Evolutionary conservation across 306 rosid genomes (phyloP).

Genomic region (Crataegus laevigata): DNA sequence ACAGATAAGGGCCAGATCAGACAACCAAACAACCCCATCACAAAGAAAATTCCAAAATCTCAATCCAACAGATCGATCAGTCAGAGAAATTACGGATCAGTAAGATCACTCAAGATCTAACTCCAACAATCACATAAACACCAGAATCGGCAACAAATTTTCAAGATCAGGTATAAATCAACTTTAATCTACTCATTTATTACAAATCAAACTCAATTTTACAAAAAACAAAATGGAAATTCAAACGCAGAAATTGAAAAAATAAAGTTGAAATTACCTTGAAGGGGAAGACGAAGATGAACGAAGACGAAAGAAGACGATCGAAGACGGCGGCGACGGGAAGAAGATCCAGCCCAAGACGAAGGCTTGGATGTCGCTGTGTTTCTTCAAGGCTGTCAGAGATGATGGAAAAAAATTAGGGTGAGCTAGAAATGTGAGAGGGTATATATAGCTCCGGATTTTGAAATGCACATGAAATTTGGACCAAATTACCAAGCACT

Average conservation of each 20-base stretch:
- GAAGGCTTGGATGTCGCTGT: slow-evolving; percentile 8
- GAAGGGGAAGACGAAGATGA: neutral
- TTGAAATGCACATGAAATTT: slow-evolving; percentile 34
- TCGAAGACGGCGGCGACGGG: neutral
- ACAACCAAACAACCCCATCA: slow-evolving; percentile 7
- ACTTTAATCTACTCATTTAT: slow-evolving; percentile 10
- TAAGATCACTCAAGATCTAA: slow-evolving; percentile 23
- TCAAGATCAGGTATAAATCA: slow-evolving; percentile 31
- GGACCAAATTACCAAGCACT: slow-evolving; percentile 8
- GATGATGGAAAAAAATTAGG: slow-evolving; percentile 12
- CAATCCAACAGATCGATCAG: neutral
- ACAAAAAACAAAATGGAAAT: neutral
- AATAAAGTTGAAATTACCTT: slow-evolving; percentile 15
- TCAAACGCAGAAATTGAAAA: neutral
- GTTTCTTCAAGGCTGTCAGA: neutral
- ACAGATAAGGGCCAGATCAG: slow-evolving; percentile 24
- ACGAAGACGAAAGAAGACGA: neutral
- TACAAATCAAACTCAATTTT: slow-evolving; percentile 11
- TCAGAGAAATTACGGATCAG: neutral
- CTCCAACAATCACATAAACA: neutral
- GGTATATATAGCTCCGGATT: slow-evolving; percentile 16
- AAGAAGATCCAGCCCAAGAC: slow-evolving; percentile 13
- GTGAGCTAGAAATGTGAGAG: neutral
- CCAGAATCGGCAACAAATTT: neutral
- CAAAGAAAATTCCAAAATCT: neutral